phyloP scores from a whole-genome alignment of 75 land plant genomes.

The Adiantum capillusveneris region DNA sequence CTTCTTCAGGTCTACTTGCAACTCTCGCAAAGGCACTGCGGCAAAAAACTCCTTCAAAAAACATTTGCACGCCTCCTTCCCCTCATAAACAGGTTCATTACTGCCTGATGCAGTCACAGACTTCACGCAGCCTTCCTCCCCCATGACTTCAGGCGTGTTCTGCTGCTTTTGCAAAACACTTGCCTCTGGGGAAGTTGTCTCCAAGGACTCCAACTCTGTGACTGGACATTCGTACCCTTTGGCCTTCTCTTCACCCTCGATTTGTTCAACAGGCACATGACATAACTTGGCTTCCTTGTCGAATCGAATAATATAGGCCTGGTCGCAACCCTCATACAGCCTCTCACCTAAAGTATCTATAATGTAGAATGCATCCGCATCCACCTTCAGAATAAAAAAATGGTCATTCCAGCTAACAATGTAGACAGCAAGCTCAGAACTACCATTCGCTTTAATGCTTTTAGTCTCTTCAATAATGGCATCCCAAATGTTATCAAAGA shows the following conservation, averaged over 20 bases:
- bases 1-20: slow-evolving; percentile 73
- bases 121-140: slow-evolving; percentile 11
- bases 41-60: slow-evolving; percentile 83
- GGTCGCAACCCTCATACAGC: slow-evolving; percentile 79
- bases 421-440: slow-evolving; percentile 41
- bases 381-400: slow-evolving; percentile 84
- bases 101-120: not conserved
- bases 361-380: slow-evolving; percentile 64
- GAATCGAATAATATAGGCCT: slow-evolving; percentile 85
- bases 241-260: slow-evolving; percentile 4
- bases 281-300: slow-evolving; percentile 50
- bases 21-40: slow-evolving; percentile 77
- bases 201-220: slow-evolving; percentile 1
- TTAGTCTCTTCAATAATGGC: slow-evolving; percentile 36
- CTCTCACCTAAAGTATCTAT: slow-evolving; percentile 97
- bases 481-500: slow-evolving; percentile 90
- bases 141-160: slow-evolving; percentile 23
- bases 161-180: not conserved
- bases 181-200: not conserved
- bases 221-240: not conserved
- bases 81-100: slow-evolving; percentile 6
- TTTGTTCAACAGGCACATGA: slow-evolving; percentile 18
- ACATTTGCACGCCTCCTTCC: slow-evolving; percentile 59
- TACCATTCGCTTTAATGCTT: slow-evolving; percentile 1
- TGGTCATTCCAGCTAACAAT: slow-evolving; percentile 99